Evolutionary conservation across 495 filamentous ascomycete species (phyloP).

Genomic region (Podospora conica): DNA sequence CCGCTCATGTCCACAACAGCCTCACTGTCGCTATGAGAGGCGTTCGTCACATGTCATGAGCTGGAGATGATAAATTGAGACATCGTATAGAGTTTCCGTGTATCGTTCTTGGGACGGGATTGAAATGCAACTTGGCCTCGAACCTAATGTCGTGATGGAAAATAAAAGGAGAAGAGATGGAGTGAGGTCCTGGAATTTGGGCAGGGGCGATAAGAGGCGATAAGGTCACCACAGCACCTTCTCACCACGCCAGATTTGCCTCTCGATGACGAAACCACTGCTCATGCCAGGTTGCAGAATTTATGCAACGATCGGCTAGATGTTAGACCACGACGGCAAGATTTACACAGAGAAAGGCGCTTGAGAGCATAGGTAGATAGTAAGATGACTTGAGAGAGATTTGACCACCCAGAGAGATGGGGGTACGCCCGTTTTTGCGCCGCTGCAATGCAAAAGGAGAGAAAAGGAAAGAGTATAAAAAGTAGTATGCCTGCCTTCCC

Average conservation of each 20-base stretch:
- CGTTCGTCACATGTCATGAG: not conserved
- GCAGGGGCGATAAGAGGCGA: not conserved
- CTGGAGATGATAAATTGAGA: not conserved
- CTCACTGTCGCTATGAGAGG: not conserved
- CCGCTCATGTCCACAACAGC: not conserved
- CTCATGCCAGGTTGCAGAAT: too few relatives aligned
- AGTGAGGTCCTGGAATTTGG: not conserved
- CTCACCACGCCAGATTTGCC: not conserved
- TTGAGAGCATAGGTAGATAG: not conserved
- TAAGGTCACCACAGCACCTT: not conserved
- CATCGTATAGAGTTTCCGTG: rapidly evolving
- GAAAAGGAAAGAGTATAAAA: not conserved
- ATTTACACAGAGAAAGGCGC: not conserved
- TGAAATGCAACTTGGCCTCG: not conserved
- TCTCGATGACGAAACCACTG: not conserved
- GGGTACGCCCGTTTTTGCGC: constrained; percentile 1
- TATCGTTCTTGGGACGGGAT: not conserved
- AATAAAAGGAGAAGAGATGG: not conserved
- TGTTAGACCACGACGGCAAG: too few relatives aligned
- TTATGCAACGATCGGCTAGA: too few relatives aligned
- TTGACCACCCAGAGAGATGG: not conserved
- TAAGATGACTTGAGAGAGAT: not conserved
- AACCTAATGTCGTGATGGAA: not conserved
- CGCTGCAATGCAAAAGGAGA: constrained; percentile 17
- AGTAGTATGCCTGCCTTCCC: not conserved